Percentiles rank a stretch among this genome's conserved stretches.
Conservation (phyloP, 2,329 filamentous ascomycete genomes). For the Penicillium hordei region DNA sequence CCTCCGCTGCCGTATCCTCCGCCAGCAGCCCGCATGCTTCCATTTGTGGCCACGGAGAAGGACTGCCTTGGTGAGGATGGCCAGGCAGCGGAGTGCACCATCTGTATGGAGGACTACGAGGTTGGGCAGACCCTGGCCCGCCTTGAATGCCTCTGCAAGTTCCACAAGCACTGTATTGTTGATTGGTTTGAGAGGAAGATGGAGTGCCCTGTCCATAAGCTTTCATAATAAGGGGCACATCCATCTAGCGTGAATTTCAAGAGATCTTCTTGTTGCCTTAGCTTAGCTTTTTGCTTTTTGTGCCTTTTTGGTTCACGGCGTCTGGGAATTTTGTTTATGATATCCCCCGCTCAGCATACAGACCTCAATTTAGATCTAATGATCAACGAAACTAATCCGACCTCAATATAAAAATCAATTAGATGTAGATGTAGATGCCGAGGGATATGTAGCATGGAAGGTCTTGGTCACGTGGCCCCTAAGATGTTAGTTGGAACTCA, state of each 20-base stretch:
- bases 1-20: conserved; percentile 26
- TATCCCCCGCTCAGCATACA: conserved; percentile 9
- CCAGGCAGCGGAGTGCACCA: conserved; percentile 58
- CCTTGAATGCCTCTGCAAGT: conserved; percentile 64
- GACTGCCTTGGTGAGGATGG: conserved; percentile 59
- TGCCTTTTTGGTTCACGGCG: conserved; percentile 2
- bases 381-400: background rate
- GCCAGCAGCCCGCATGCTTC: conserved; percentile 39
- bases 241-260: conserved; percentile 10
- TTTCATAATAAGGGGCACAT: conserved; percentile 12
- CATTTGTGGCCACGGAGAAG: conserved; percentile 62
- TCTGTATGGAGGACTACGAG: conserved; percentile 65
- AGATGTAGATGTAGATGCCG: background rate
- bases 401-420: background rate
- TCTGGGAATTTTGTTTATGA: conserved; percentile 7
- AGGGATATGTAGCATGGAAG: background rate
- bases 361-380: background rate
- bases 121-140: conserved; percentile 59
- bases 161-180: conserved; percentile 61
- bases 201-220: conserved; percentile 63
- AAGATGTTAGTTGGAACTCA: background rate
- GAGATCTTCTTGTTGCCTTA: background rate
- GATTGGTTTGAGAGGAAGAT: conserved; percentile 60
- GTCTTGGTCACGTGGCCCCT: background rate
- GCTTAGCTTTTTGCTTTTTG: conserved; percentile 1